Percentiles rank a stretch among this genome's conserved stretches.
These are phyloP conservation scores for Aspergillus spinulosporus DNA, from an alignment of 2,329 filamentous ascomycete genomes.

Conservation along the genomic window DNA sequence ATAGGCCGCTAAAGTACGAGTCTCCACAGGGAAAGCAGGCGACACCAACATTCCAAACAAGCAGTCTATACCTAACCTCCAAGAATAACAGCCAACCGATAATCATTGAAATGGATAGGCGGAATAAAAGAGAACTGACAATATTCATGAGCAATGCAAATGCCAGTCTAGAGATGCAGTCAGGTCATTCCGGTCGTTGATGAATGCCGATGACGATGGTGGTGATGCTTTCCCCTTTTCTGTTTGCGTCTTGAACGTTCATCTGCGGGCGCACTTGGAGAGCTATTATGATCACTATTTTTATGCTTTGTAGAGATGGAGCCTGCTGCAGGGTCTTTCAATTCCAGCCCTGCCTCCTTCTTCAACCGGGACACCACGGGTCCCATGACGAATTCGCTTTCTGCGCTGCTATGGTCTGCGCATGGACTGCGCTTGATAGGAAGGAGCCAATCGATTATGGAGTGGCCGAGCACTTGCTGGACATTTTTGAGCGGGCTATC, in stretches of 20 bases:
- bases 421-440: slow-evolving; percentile 76
- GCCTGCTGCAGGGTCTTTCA: no score
- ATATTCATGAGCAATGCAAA: neutral
- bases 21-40: no score
- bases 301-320: neutral
- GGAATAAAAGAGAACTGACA: no score
- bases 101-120: no score
- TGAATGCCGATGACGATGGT: neutral
- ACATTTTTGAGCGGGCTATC: slow-evolving; percentile 68
- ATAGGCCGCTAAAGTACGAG: no score
- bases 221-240: slow-evolving; percentile 18
- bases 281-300: neutral
- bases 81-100: no score
- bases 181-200: slow-evolving; percentile 1
- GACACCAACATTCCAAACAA: no score
- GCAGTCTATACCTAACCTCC: no score
- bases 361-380: slow-evolving; percentile 60
- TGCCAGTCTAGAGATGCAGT: neutral
- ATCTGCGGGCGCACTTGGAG: slow-evolving; percentile 5
- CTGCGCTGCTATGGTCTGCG: slow-evolving; percentile 62
- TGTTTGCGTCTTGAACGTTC: slow-evolving; percentile 18
- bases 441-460: slow-evolving; percentile 73
- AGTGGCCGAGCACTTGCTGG: slow-evolving; percentile 74
- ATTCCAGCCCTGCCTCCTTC: slow-evolving; percentile 43
- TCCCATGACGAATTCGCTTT: slow-evolving; percentile 69